Evolutionary conservation across 352 stramenopile genomes (phyloP).

Genomic region (Globisporangium radiosum): DNA sequence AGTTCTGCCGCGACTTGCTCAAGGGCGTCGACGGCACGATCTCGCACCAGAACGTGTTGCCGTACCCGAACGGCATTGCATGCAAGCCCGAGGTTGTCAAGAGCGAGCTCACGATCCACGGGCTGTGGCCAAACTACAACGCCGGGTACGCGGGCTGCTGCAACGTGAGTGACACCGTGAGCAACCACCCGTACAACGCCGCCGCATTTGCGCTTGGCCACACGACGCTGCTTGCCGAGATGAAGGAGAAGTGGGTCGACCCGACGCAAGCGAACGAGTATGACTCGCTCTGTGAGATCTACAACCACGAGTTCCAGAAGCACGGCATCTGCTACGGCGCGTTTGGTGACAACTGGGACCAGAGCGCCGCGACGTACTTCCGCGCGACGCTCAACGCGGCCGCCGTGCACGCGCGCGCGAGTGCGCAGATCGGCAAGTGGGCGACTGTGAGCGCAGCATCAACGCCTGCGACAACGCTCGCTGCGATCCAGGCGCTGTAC

Average conservation of each 20-base stretch:
- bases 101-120: conserved; percentile 67
- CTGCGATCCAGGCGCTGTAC: conserved; percentile 42
- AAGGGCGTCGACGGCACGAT: conserved; percentile 68
- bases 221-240: conserved; percentile 35
- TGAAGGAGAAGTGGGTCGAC: conserved; percentile 64
- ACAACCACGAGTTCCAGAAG: conserved; percentile 88
- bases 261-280: conserved; percentile 44
- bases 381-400: conserved; percentile 44
- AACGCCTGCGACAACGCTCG: conserved; percentile 20
- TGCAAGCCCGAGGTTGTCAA: conserved; percentile 31
- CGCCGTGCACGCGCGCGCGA: conserved; percentile 26
- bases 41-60: conserved; percentile 74
- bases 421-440: conserved; percentile 52
- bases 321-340: conserved; percentile 81
- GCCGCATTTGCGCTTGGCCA: conserved; percentile 37
- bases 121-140: conserved; percentile 74
- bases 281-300: conserved; percentile 71
- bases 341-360: conserved; percentile 45
- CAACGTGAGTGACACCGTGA: conserved; percentile 48
- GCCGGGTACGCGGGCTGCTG: conserved; percentile 66
- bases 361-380: conserved; percentile 66
- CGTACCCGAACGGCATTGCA: conserved; percentile 45
- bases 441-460: conserved; percentile 13
- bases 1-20: conserved; percentile 78
- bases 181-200: conserved; percentile 57